phyloP scores from a whole-genome alignment of 192 early-diverging fungal genomes.

The Ambispora gerdemannii region DNA sequence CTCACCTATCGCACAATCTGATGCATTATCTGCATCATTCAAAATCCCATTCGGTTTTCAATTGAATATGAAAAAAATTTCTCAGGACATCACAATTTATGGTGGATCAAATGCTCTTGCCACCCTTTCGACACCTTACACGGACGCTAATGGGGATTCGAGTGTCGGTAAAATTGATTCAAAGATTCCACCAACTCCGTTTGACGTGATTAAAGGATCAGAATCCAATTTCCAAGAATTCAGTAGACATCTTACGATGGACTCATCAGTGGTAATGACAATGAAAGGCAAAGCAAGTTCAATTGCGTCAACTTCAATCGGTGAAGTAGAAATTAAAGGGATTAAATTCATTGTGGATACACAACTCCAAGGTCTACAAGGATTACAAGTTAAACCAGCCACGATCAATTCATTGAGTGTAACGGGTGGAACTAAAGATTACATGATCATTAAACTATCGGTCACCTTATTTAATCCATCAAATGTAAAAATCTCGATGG shows the following conservation, averaged over 20 bases:
- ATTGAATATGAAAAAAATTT: slow-evolving; percentile 53
- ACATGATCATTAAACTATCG: slow-evolving; percentile 42
- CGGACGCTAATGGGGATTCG: slow-evolving; percentile 41
- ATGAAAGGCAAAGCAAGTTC: slow-evolving; percentile 50
- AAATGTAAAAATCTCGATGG: slow-evolving; percentile 49
- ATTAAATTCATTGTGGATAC: slow-evolving; percentile 56
- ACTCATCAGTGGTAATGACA: slow-evolving; percentile 38
- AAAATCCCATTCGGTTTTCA: slow-evolving; percentile 63
- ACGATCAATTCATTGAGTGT: slow-evolving; percentile 55
- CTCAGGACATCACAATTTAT: slow-evolving; percentile 51
- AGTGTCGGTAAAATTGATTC: slow-evolving; percentile 47
- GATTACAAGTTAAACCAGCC: slow-evolving; percentile 49
- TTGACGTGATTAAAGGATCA: slow-evolving; percentile 43
- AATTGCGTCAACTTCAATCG: slow-evolving; percentile 52
- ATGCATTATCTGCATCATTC: slow-evolving; percentile 47
- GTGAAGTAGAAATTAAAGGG: slow-evolving; percentile 47
- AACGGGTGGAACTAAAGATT: slow-evolving; percentile 48
- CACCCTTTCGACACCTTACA: slow-evolving; percentile 30
- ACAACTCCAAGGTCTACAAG: slow-evolving; percentile 52
- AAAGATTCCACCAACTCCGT: slow-evolving; percentile 45
- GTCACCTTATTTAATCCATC: slow-evolving; percentile 52
- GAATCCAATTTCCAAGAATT: slow-evolving; percentile 54
- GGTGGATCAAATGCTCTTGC: slow-evolving; percentile 37
- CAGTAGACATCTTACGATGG: slow-evolving; percentile 47
- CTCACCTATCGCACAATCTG: slow-evolving; percentile 45